Evolutionary conservation across 331 rosid species (phyloP), one percentile per base, ranked within the genome.

Genomic region (Malus hybrid): DNA sequence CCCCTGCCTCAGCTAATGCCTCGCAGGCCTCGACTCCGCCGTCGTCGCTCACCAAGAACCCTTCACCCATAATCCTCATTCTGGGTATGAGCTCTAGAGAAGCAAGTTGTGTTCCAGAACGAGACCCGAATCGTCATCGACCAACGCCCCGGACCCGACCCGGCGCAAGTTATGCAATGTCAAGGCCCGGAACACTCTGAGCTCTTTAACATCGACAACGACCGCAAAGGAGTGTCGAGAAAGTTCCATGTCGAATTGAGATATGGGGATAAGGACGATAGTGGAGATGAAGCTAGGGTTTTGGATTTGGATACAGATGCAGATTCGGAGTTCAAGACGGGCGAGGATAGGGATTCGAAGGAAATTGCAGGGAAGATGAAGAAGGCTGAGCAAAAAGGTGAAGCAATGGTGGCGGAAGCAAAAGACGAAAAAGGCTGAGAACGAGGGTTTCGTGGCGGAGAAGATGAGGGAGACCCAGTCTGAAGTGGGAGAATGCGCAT

Each of bases 1-100:
- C 67, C 82, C 80, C 80, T 94, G 98, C 76, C 98, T 94, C 85
- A 84, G 88, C 24, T 97, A 94, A 61, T 96, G 97, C 76, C 97
- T 94, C 34, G 87, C 90, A 73, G 93, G 90, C 62, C 87, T 94
- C 63, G 91, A 89, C 66, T 39, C 78, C 89, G 2, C 74, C 6
- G 24, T 62, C 62, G 20, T 27, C 4, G 76, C 79, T 18, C 71
- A 48, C 3, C 85, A 75, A 5, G 78, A 76, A 22, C 34, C 59
- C n/a, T 56, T 75, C 11, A 20, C 52, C 7, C 55, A 31, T 9
- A 57, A 64, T 34, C 57, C 20, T 8, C 34, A 20, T 42, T 57
- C 68, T 13, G 6, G 72, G 1, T 77, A 87, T 6, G 82, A 85
- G 77, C 97, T 88, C 80, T 97, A 93, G 12, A 93, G 99, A 48